Conservation (phyloP, 1,284 basidiomycete species). For the Puccinia hordei region DNA sequence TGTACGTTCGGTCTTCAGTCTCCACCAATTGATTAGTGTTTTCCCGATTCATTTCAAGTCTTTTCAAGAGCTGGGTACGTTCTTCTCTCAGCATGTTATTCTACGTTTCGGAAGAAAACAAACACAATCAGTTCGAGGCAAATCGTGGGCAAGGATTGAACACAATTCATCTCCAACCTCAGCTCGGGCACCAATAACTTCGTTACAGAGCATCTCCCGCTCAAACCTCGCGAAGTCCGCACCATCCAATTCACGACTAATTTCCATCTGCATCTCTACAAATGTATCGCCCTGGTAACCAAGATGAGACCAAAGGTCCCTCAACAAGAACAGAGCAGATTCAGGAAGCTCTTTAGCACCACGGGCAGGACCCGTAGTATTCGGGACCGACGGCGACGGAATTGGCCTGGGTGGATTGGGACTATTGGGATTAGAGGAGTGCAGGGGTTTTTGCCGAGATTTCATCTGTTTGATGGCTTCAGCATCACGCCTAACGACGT, state of each 20-base stretch:
- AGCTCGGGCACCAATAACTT: constrained; percentile 20
- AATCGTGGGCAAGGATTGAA: background rate
- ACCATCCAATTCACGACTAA: constrained; percentile 34
- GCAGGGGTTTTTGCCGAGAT: background rate
- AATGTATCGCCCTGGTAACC: constrained; percentile 28
- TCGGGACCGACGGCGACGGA: constrained; percentile 1
- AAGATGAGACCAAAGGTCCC: constrained; percentile 46
- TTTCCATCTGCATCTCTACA: constrained; percentile 50
- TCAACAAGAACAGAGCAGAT: constrained; percentile 30
- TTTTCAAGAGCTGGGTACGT: constrained; percentile 33
- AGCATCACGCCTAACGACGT: constrained; percentile 22
- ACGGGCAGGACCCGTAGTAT: constrained; percentile 14
- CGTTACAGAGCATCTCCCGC: constrained; percentile 45
- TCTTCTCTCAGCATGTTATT: constrained; percentile 41
- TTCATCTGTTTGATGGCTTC: constrained; percentile 40
- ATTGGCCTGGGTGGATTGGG: background rate
- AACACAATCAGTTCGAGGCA: background rate
- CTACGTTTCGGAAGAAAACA: background rate
- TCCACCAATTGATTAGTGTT: constrained; percentile 45
- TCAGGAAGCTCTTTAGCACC: constrained; percentile 39
- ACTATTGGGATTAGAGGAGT: constrained; percentile 6
- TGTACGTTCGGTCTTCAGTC: constrained; percentile 47
- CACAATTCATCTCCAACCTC: constrained; percentile 1
- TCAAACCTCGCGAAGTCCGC: constrained; percentile 48
- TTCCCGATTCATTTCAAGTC: constrained; percentile 41